Base-by-base conservation (phyloP, 108 stramenopile species). In the Cyclotella kingstonii region DNA sequence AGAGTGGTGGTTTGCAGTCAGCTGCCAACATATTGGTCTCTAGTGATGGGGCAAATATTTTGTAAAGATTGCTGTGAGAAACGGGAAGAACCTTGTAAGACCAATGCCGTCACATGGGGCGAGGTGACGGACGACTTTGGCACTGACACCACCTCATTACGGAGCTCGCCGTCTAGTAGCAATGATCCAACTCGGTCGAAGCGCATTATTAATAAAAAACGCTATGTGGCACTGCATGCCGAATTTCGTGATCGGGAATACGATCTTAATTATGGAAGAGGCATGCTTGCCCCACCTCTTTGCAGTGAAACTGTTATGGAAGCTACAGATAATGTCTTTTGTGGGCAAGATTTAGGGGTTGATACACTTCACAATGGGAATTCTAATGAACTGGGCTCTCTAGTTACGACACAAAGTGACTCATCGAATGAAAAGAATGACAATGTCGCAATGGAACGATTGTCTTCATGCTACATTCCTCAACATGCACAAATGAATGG, bases 281-380 rank as follows among this genome's bases (percentile, higher is more conserved):
- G 49, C 3, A 47, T 62, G 3, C 33, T 57, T 27, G 61, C 46
- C 11, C 70, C 48, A 0, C 70, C 54, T 4, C 10, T 71, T 4
- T 48, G 52, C 35, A 52, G 53, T 14, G 60, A 70, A 12, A 45
- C 25, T 11, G 51, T 61, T 8, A 70, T 54, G 48, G 61, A 57
- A 21, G 47, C 61, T 33, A 71, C 61, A 17, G 70, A 72, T 27
- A 72, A 72, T 42, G 61, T 72, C 0, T 72, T 72, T 38, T 54
- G 42, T 38, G 70, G 70, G 2, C 55, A 63, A 36, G 56, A 72
- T 33, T 27, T 51, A 10, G 70, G 70, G 0, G 70, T 72, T 26
- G 70, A 72, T 19, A 63, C 55, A 5, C 17, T 70, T 44, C 45
- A 46, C 6, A 38, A 28, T 28, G 33, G 35, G 5, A 42, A 27